phyloP scores from a whole-genome alignment of 2,329 filamentous ascomycete species.

The Fusarium udum region DNA sequence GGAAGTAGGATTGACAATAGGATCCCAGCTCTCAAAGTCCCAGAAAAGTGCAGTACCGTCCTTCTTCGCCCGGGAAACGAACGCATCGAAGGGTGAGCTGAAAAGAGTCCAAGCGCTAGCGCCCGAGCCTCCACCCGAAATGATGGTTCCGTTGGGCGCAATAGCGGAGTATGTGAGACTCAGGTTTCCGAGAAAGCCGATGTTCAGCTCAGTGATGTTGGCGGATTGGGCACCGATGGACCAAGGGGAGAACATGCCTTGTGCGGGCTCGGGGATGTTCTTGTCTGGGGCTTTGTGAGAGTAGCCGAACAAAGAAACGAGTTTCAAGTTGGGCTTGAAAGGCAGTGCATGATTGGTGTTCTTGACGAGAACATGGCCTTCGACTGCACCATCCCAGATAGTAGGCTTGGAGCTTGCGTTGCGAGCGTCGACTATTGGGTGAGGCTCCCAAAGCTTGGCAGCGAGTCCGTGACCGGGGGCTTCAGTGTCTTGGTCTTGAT shows the following conservation, averaged over 20 bases:
- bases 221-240: neutral
- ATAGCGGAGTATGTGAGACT: conserved; percentile 4
- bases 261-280: neutral
- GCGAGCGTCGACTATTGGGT: conserved; percentile 1
- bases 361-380: conserved; percentile 18
- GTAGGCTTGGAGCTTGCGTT: neutral
- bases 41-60: neutral
- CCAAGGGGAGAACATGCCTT: neutral
- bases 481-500: neutral
- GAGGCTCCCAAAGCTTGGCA: neutral
- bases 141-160: neutral
- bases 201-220: conserved; percentile 6
- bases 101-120: neutral
- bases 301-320: conserved; percentile 13
- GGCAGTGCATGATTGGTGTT: conserved; percentile 1
- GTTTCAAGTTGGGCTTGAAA: neutral
- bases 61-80: neutral
- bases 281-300: conserved; percentile 1
- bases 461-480: neutral
- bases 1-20: neutral
- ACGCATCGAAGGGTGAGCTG: conserved; percentile 1
- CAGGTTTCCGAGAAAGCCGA: neutral
- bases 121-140: conserved; percentile 11
- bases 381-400: neutral
- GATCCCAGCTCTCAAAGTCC: conserved; percentile 15